These are phyloP conservation scores for Pilobolus umbonatus DNA, from an alignment of 192 early-diverging fungal species.

Conservation along the genomic window DNA sequence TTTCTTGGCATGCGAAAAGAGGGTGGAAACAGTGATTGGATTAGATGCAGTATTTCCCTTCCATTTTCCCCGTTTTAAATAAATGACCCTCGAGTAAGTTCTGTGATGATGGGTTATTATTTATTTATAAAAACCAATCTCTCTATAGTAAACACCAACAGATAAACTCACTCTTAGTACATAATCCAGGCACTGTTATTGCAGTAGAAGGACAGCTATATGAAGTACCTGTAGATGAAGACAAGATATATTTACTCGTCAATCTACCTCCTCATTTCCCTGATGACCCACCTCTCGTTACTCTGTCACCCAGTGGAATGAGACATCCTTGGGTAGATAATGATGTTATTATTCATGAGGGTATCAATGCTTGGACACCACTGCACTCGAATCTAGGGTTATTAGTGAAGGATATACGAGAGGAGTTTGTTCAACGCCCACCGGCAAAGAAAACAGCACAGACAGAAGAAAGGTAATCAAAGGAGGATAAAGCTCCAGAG, in stretches of 20 bases:
- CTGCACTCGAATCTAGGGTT: constrained; percentile 41
- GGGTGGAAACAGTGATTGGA: too few species aligned
- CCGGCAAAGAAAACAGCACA: constrained; percentile 24
- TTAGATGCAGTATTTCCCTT: too few species aligned
- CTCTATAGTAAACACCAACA: constrained; percentile 28
- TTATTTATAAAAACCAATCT: background rate
- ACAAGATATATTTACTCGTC: constrained; percentile 31
- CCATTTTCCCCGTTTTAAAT: too few species aligned
- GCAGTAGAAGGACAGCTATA: constrained; percentile 28
- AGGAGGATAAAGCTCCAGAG: background rate
- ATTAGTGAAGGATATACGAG: constrained; percentile 49
- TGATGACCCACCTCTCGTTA: constrained; percentile 47
- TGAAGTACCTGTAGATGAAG: constrained; percentile 21
- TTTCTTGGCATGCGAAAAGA: too few species aligned
- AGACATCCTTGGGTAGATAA: constrained; percentile 53
- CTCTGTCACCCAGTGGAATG: constrained; percentile 40
- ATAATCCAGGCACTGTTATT: constrained; percentile 20
- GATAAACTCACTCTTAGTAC: constrained; percentile 26
- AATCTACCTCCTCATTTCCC: constrained; percentile 48
- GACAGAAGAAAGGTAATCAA: background rate
- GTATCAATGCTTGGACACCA: constrained; percentile 30
- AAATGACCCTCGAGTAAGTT: too few species aligned
- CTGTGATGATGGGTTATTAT: too few species aligned
- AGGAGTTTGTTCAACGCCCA: constrained; percentile 37
- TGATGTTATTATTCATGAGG: constrained; percentile 45